These are phyloP conservation scores for Fusarium xylarioides DNA, from an alignment of 2,329 filamentous ascomycete species.

Conservation along the genomic window DNA sequence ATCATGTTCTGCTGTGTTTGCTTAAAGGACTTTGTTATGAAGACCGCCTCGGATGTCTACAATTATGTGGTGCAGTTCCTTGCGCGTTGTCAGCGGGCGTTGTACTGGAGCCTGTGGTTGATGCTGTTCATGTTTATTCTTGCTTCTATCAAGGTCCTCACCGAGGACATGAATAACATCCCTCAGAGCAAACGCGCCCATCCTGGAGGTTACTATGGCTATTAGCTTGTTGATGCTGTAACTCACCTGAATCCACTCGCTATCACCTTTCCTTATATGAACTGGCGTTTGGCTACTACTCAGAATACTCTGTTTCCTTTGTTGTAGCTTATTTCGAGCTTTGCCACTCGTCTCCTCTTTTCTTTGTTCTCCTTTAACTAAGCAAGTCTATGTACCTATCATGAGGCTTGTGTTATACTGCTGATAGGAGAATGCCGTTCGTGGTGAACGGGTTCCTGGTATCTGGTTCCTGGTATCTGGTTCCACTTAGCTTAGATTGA, in stretches of 20 bases:
- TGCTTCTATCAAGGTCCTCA: not conserved
- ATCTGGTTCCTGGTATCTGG: not conserved
- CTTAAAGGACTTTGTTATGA: not conserved
- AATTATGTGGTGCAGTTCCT: not conserved
- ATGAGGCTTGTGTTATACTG: not conserved
- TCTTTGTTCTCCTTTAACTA: rapidly evolving
- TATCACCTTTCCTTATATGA: rapidly evolving
- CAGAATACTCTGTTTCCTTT: not conserved
- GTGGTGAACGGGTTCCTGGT: not conserved
- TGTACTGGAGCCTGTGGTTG: not conserved
- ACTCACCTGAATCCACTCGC: not conserved
- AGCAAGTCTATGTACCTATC: rapidly evolving
- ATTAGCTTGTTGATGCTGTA: not conserved
- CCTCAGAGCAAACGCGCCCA: no score
- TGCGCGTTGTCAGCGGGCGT: not conserved
- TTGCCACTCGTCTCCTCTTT: rapidly evolving
- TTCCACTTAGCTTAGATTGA: not conserved
- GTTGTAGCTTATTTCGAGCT: not conserved
- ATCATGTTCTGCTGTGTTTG: not conserved
- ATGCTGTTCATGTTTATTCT: not conserved
- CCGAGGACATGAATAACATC: not conserved
- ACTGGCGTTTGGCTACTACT: not conserved
- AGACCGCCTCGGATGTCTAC: not conserved
- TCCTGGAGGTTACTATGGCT: not conserved
- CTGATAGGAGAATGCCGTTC: not conserved